Evolutionary conservation across 176 grass and related monocot genomes (phyloP).

Genomic region (Olyra latifolia): DNA sequence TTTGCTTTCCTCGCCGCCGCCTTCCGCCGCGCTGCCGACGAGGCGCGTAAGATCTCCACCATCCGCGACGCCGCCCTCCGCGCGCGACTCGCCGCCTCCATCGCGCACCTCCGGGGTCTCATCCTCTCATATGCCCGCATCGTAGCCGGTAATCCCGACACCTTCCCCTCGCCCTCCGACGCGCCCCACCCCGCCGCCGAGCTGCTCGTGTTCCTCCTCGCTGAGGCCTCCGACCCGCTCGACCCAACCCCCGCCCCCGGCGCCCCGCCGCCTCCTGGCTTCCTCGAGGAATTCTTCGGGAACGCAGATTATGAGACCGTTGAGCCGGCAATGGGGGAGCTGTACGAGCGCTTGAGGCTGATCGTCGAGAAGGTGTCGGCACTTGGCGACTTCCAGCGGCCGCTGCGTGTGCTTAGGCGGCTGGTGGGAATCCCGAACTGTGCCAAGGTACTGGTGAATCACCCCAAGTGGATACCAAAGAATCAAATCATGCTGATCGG

Average conservation of each 20-base stretch:
- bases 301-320: conserved; percentile 62
- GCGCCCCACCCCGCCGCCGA: conserved; percentile 42
- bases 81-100: conserved; percentile 48
- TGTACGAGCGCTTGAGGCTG: conserved; percentile 73
- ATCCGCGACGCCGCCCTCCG: conserved; percentile 65
- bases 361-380: conserved; percentile 67
- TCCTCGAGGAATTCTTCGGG: conserved; percentile 77
- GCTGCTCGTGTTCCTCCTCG: conserved; percentile 71
- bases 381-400: conserved; percentile 84
- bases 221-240: conserved; percentile 57
- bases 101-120: conserved; percentile 56
- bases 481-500: conserved; percentile 66
- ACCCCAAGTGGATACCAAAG: conserved; percentile 82
- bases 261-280: conserved; percentile 51
- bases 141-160: conserved; percentile 70
- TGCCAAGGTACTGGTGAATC: conserved; percentile 77
- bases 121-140: conserved; percentile 79
- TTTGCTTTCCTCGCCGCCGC: conserved; percentile 63
- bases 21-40: conserved; percentile 75
- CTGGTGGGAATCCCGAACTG: conserved; percentile 66
- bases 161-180: conserved; percentile 50
- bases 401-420: conserved; percentile 64
- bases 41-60: conserved; percentile 76
- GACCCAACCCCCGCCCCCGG: conserved; percentile 56
- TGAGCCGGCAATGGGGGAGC: conserved; percentile 53